Evolutionary conservation across 768 basidiomycete genomes (phyloP), one percentile per base, ranked within the genome.

Genomic region (Calocera cornea): DNA sequence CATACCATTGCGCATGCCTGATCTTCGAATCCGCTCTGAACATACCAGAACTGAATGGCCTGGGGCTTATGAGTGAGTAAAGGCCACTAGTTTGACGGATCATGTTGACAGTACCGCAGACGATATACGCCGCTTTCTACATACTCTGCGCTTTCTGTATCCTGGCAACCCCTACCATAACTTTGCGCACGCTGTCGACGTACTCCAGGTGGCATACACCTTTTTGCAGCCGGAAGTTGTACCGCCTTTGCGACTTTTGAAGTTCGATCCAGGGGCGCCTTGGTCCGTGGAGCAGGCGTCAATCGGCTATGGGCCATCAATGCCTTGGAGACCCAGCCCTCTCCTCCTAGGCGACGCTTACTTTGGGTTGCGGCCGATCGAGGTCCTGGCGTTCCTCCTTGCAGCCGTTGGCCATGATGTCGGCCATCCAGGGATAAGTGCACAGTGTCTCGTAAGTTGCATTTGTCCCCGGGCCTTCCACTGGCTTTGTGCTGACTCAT

Each of bases 321-420:
- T 38, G 36, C 44, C 44, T 60, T 71, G 73, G 72, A 65, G 70
- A 49, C 33, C 44, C 7, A 19, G 16, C 16, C 44, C 44, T 24
- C 19, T 47, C 19, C 44, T 8, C 8, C 44, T 47, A 3, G 44
- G 44, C 3, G 44, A 47, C 19, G 24, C 19, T 3, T 47, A 47
- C 24, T 47, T 8, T 24, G 19, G 44, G 19, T 47, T 47, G 24
- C 44, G 44, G 44, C 44, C 44, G 5, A 17, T 47, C 24, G 44
- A 47, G 73, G 77, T 97, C 16, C 88, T 98, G 72, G 84, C 89
- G 1, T 77, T 97, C 16, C 89, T 88, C 72, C 80, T 99, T 66
- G 93, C 92, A 1, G 95, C 95, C 44, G 92, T 99, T 72, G 97
- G 97, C 0, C 97, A 99, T 74, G 97, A 99, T 76, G 94, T 92